Base-by-base conservation (phyloP, 805 yeast genomes). In the Starmerella sp. region DNA sequence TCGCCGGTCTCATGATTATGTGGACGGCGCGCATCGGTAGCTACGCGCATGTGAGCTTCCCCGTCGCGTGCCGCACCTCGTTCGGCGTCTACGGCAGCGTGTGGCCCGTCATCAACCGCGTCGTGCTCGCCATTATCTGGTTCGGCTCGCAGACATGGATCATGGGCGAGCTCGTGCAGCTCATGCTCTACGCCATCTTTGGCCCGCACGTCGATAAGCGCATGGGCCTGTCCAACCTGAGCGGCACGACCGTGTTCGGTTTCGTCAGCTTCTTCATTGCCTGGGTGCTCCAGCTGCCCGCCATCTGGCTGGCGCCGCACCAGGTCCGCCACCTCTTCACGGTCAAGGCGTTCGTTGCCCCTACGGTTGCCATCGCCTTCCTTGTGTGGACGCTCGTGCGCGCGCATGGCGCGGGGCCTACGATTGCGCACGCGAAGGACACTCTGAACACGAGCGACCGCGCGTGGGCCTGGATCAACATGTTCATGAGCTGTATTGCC, bases 101-200 rank as follows among this genome's bases (percentile, higher is more conserved):
- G 56, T 89, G 95, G 96, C 95, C 95, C 5, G 82, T 89, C 47
- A 64, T 88, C 51, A 88, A 89, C 70, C 79, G 97, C 71, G 91
- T 86, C 39, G 90, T 85, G 10, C 84, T 89, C 87, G 84, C 88
- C 35, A 77, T 81, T 60, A 81, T 89, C 51, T 89, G 96, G 96
- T 87, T 83, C 65, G 81, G 93, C 32, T 93, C 86, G 32, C 96
- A 88, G 66, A 76, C 85, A 28, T 84, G 88, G 76, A 77, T 90
- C 55, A 93, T 95, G 54, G 95, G 91, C 35, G 79, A 87, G 58
- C 84, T 95, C 71, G 81, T 89, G 14, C 78, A 82, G 57, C 70
- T 86, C 52, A 85, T 88, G 91, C 72, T 89, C 55, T 73, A 79
- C 59, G 74, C 95, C 2, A 81, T 89, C 44, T 89, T 86, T 38